Percentiles rank a stretch among this genome's conserved stretches.
Evolutionary conservation across 2,329 filamentous ascomycete species (phyloP).

Genomic region (Fusarium domesticum): DNA sequence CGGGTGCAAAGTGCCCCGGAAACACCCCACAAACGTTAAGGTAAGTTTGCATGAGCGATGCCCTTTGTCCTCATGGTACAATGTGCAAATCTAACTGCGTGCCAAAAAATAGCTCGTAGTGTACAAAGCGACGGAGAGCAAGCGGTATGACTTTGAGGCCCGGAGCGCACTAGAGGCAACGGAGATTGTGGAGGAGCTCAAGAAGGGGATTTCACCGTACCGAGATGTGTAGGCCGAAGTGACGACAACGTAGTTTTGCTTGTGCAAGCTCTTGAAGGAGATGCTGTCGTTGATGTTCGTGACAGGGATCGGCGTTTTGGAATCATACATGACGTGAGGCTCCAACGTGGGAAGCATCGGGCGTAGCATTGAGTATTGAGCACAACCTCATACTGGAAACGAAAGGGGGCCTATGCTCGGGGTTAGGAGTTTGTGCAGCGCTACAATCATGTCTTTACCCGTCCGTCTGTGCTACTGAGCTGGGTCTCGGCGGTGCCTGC

Average conservation of each 20-base stretch:
- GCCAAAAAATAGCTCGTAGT: constrained; percentile 56
- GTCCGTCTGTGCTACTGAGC: neutral
- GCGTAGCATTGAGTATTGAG: no score
- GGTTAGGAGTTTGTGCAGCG: neutral
- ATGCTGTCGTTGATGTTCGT: neutral
- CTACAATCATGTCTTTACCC: neutral
- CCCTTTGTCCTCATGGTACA: neutral
- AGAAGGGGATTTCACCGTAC: constrained; percentile 70
- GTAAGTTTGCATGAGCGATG: constrained; percentile 41
- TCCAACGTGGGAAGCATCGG: no score
- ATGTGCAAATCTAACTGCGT: constrained; percentile 10
- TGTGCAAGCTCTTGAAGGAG: no score
- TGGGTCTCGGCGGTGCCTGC: no score
- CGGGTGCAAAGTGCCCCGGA: constrained; percentile 75
- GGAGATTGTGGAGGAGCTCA: constrained; percentile 77
- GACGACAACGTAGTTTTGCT: neutral
- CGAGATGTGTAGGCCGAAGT: constrained; percentile 40
- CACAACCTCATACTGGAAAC: neutral
- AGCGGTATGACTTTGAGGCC: constrained; percentile 84
- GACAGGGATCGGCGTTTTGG: constrained; percentile 3
- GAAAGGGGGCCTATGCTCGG: neutral
- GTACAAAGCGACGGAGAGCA: constrained; percentile 72
- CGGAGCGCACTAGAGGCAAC: constrained; percentile 66
- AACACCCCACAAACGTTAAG: constrained; percentile 78
- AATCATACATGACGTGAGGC: neutral